A percentile compares a stretch with the other conserved stretches of the same genome.
These are phyloP conservation scores for Sicyos baderoa DNA, from an alignment of 306 rosid genomes.

Conservation along the genomic window DNA sequence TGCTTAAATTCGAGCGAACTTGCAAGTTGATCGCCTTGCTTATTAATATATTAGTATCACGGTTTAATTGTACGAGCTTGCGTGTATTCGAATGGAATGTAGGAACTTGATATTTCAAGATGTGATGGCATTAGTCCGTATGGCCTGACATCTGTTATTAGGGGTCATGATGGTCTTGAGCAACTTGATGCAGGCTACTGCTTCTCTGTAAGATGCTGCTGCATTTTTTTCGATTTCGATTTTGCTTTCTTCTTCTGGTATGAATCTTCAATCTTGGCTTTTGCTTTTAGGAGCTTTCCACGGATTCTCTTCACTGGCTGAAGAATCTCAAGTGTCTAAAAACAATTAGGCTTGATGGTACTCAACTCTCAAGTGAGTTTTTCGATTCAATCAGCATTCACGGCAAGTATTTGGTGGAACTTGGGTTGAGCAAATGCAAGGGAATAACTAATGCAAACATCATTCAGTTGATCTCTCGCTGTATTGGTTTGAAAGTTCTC, in stretches of 20 bases:
- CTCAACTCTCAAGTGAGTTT: constrained; percentile 39
- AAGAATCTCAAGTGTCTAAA: constrained; percentile 41
- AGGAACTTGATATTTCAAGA: constrained; percentile 58
- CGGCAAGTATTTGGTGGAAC: constrained; percentile 47
- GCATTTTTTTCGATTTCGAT: neutral
- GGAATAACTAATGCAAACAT: constrained; percentile 50
- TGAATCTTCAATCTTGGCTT: constrained; percentile 17
- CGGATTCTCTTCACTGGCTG: constrained; percentile 32
- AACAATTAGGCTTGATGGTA: constrained; percentile 40
- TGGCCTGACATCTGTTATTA: constrained; percentile 36
- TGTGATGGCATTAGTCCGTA: constrained; percentile 43
- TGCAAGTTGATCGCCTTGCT: neutral
- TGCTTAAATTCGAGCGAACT: neutral
- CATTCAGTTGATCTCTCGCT: constrained; percentile 38
- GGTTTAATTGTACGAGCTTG: neutral
- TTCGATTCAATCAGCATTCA: constrained; percentile 35
- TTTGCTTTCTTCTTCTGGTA: constrained; percentile 3
- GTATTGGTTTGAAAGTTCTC: constrained; percentile 44
- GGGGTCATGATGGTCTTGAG: constrained; percentile 41
- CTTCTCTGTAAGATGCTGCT: constrained; percentile 37
- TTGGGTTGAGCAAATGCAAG: constrained; percentile 61
- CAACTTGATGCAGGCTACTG: constrained; percentile 39
- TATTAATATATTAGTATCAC: neutral
- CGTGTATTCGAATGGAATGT: constrained; percentile 22
- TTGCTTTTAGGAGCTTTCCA: constrained; percentile 40